phyloP scores from a whole-genome alignment of 331 rosid genomes.

The Prunus yedoensis region DNA sequence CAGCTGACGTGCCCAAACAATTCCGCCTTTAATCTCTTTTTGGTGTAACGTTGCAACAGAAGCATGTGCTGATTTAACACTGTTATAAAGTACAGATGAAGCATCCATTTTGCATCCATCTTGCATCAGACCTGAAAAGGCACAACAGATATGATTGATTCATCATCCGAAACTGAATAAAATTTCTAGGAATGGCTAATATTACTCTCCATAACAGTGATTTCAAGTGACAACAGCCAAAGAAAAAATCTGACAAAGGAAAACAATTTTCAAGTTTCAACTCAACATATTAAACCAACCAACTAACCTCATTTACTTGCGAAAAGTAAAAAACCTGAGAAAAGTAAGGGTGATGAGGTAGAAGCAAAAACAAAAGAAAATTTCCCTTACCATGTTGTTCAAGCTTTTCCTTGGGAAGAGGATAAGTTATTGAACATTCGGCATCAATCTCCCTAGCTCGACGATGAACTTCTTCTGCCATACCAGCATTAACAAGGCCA shows the following conservation, averaged over 20 bases:
- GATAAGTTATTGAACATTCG: slow-evolving; percentile 71
- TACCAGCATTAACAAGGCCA: slow-evolving; percentile 63
- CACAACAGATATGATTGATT: slow-evolving; percentile 9
- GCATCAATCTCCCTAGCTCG: slow-evolving; percentile 64
- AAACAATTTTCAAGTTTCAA: not conserved
- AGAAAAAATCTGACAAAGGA: not conserved
- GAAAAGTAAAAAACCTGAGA: not conserved
- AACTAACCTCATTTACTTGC: not conserved
- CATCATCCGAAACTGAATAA: not conserved
- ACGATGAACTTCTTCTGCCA: slow-evolving; percentile 75
- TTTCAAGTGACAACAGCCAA: not conserved
- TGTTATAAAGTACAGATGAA: slow-evolving; percentile 73
- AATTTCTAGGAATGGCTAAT: not conserved
- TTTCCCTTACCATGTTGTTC: slow-evolving; percentile 39
- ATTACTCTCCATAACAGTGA: not conserved
- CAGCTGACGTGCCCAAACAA: slow-evolving; percentile 91
- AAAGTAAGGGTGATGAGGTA: not conserved
- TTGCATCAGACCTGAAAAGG: slow-evolving; percentile 73
- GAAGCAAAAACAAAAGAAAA: not conserved
- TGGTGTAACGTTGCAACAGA: slow-evolving; percentile 71
- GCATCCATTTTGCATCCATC: slow-evolving; percentile 90
- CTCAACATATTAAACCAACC: not conserved
- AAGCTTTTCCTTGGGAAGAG: slow-evolving; percentile 76
- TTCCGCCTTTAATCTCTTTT: slow-evolving; percentile 63
- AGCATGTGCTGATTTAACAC: slow-evolving; percentile 87